phyloP scores from a whole-genome alignment of 768 basidiomycete species.

The Crucibulum laeve region DNA sequence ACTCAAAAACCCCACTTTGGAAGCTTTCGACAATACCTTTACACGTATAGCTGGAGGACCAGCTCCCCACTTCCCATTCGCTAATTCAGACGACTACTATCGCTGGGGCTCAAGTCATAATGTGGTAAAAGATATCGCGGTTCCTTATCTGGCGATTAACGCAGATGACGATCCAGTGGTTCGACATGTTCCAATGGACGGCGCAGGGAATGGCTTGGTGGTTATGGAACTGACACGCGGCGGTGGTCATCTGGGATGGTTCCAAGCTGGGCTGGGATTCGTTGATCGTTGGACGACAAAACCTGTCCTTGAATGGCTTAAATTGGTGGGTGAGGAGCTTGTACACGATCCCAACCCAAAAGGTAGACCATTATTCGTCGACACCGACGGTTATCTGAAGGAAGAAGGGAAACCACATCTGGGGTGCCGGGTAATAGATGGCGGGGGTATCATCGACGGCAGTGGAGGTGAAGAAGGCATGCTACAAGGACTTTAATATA shows the following conservation, averaged over 20 bases:
- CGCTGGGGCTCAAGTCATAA: slow-evolving; percentile 56
- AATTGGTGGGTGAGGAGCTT: slow-evolving; percentile 50
- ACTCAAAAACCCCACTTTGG: slow-evolving; percentile 49
- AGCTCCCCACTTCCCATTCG: slow-evolving; percentile 48
- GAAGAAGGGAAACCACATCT: slow-evolving; percentile 54
- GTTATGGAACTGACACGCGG: slow-evolving; percentile 56
- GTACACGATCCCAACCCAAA: slow-evolving; percentile 26
- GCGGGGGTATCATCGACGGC: slow-evolving; percentile 48
- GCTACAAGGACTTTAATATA: slow-evolving; percentile 45
- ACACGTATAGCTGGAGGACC: slow-evolving; percentile 70
- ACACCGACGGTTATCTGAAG: slow-evolving; percentile 56
- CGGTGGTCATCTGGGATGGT: slow-evolving; percentile 87
- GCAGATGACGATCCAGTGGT: slow-evolving; percentile 79
- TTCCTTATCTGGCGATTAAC: slow-evolving; percentile 76
- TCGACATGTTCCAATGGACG: slow-evolving; percentile 53
- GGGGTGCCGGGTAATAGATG: slow-evolving; percentile 55
- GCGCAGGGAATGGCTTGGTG: slow-evolving; percentile 47
- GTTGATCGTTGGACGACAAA: slow-evolving; percentile 62
- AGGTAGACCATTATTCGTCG: slow-evolving; percentile 30
- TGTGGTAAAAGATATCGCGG: slow-evolving; percentile 50
- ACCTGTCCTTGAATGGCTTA: slow-evolving; percentile 72
- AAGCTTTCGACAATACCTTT: slow-evolving; percentile 57
- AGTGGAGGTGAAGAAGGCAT: slow-evolving; percentile 50
- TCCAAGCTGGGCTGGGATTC: slow-evolving; percentile 38
- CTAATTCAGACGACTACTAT: slow-evolving; percentile 43